Base-by-base conservation (phyloP, 2,329 filamentous ascomycete genomes). In the Apiospora hydei region DNA sequence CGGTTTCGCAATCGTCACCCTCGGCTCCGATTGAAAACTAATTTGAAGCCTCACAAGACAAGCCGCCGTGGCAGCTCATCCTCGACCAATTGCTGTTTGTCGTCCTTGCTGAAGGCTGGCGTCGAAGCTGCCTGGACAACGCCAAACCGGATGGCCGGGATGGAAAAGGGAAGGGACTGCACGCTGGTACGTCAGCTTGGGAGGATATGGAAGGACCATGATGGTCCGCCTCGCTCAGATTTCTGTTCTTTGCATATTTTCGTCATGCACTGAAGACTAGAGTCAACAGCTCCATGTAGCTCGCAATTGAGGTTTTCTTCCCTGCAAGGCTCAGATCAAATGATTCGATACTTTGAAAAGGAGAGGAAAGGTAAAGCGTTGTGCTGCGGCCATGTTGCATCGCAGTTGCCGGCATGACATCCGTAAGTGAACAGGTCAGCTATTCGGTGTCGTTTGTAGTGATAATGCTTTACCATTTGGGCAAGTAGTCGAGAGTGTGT, bases 1-100 rank as follows among this genome's bases (percentile, higher is more conserved):
- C 70, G 74, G 75, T 67, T 75, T 72, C 49, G 34, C 61, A 44
- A 53, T 68, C 75, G 75, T 73, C 74, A 74, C 80, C 83, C 81
- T 81, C 82, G 83, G 83, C 85, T 87, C 85, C 82, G 85, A 85
- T 87, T 87, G 85, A 87, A 87, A 87, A 87, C 85, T 87, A 87
- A 84, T 76, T 77, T 10, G 69, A 57, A 57, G 66, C 71, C 49
- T 80, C 80, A 81, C 74, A 71, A 74, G 77, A 77, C 69, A 74
- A 72, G 46, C 71, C 68, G 67, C 30, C 13, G 67, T 41, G 24
- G 24, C 26, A 21, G 11, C 21, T 69, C 75, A 71, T 76, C 77
- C 77, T 78, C 73, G 46, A 70, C 74, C 66, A 67, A 70, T 72
- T 74, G 64, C 69, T 57, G 73, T 72, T 74, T 77, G 75, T 78